Evolutionary conservation across 2,329 filamentous ascomycete genomes (phyloP).

Genomic region (Fusarium sp.): DNA sequence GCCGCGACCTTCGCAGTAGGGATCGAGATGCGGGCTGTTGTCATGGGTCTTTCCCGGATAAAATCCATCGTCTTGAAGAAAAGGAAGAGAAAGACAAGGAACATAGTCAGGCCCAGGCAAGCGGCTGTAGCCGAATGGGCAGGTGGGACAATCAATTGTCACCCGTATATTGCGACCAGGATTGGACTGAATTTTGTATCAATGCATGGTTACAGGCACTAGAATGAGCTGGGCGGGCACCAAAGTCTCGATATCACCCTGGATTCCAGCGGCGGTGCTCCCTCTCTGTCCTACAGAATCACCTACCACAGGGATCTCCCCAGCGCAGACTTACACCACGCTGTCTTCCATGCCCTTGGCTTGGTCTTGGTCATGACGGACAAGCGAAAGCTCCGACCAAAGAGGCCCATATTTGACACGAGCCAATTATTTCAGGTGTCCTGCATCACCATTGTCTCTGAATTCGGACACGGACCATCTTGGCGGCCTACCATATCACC

Average conservation of each 20-base stretch:
- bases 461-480: slow-evolving; percentile 38
- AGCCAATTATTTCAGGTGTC: slow-evolving; percentile 33
- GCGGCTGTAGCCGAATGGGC: slow-evolving; percentile 22
- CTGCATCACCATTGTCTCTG: slow-evolving; percentile 40
- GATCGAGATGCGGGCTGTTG: slow-evolving; percentile 2
- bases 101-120: slow-evolving; percentile 7
- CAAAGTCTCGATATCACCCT: slow-evolving; percentile 28
- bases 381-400: slow-evolving; percentile 31
- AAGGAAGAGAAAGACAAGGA: background rate
- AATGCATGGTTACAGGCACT: slow-evolving; percentile 21
- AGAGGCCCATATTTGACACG: slow-evolving; percentile 27
- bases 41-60: background rate
- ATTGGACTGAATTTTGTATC: slow-evolving; percentile 11
- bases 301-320: slow-evolving; percentile 16
- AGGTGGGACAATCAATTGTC: slow-evolving; percentile 26
- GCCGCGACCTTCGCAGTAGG: background rate
- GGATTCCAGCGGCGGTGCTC: slow-evolving; percentile 20
- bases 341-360: slow-evolving; percentile 4
- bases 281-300: slow-evolving; percentile 18
- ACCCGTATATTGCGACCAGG: slow-evolving; percentile 4
- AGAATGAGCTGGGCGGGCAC: slow-evolving; percentile 22
- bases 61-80: background rate
- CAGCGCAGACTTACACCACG: slow-evolving; percentile 8
- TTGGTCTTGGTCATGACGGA: background rate
- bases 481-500: slow-evolving; percentile 27